phyloP scores from a whole-genome alignment of 352 stramenopile species.

The Plasmopara viticola region DNA sequence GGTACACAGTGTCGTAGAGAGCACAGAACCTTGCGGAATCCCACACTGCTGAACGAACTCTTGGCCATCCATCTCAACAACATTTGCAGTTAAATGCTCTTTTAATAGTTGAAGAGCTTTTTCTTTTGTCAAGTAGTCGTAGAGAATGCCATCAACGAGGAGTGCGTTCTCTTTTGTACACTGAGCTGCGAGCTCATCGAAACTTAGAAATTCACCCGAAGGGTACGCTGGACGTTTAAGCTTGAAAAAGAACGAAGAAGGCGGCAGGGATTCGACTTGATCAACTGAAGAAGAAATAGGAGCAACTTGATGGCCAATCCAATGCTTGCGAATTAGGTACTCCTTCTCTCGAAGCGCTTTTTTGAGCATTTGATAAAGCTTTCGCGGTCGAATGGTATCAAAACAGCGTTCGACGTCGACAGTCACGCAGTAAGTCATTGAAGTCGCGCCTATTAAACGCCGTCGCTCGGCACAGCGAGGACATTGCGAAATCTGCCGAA shows the following conservation, averaged over 20 bases:
- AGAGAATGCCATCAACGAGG: slow-evolving; percentile 71
- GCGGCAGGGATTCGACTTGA: slow-evolving; percentile 2
- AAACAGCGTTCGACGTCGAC: slow-evolving; percentile 81
- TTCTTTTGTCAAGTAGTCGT: slow-evolving; percentile 55
- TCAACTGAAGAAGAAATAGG: slow-evolving; percentile 10
- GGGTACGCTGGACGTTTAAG: slow-evolving; percentile 47
- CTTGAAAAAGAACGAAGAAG: slow-evolving; percentile 44
- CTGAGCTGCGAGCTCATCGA: slow-evolving; percentile 41
- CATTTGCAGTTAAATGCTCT: slow-evolving; percentile 57
- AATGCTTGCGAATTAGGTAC: slow-evolving; percentile 72
- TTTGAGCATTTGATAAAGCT: slow-evolving; percentile 62
- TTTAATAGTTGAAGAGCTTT: slow-evolving; percentile 50
- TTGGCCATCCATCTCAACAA: slow-evolving; percentile 43
- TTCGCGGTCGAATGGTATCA: slow-evolving; percentile 64
- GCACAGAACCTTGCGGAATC: slow-evolving; percentile 76
- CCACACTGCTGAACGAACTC: slow-evolving; percentile 54
- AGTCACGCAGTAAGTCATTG: slow-evolving; percentile 47
- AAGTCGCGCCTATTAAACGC: slow-evolving; percentile 1
- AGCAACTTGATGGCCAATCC: slow-evolving; percentile 48
- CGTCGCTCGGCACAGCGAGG: slow-evolving; percentile 21
- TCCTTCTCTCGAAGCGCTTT: slow-evolving; percentile 57
- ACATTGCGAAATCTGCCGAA: slow-evolving; percentile 30
- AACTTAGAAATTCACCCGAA: slow-evolving; percentile 45
- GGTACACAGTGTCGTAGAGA: slow-evolving; percentile 77
- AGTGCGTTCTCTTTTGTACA: slow-evolving; percentile 41